Conservation (phyloP, 2,329 filamentous ascomycete species). For the Penicillium brasilianum region DNA sequence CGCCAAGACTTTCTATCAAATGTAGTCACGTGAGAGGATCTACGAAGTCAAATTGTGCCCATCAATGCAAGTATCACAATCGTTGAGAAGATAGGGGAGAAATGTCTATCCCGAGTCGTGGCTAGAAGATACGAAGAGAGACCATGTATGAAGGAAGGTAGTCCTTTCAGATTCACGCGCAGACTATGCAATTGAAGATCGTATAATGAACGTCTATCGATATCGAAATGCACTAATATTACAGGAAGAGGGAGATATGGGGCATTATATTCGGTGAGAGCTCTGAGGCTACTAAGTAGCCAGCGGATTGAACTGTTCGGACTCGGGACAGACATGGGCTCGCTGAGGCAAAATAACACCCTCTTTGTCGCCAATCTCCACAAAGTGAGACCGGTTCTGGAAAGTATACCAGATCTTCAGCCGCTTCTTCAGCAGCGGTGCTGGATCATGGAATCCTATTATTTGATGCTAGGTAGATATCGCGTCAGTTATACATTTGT, state of each 20-base stretch:
- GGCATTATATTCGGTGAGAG: not conserved
- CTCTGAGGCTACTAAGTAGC: not conserved
- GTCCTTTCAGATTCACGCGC: not conserved
- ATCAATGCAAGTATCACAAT: no score
- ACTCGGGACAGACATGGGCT: slow-evolving; percentile 37
- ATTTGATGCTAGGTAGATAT: slow-evolving; percentile 43
- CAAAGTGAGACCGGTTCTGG: slow-evolving; percentile 44
- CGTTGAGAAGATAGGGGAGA: no score
- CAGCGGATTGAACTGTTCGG: slow-evolving; percentile 9
- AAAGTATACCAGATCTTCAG: slow-evolving; percentile 51
- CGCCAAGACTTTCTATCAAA: slow-evolving; percentile 17
- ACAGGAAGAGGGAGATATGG: slow-evolving; percentile 15
- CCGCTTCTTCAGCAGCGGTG: slow-evolving; percentile 47
- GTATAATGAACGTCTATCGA: slow-evolving; percentile 15
- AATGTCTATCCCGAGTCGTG: no score
- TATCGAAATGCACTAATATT: slow-evolving; percentile 23
- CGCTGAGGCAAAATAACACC: slow-evolving; percentile 47
- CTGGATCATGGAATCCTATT: slow-evolving; percentile 51
- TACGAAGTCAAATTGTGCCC: no score
- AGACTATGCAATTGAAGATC: not conserved
- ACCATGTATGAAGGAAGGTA: not conserved
- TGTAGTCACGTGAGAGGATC: not conserved
- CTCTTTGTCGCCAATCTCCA: slow-evolving; percentile 45
- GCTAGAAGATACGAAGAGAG: no score
- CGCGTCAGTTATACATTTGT: slow-evolving; percentile 26